Percentiles rank a stretch among this genome's conserved stretches.
Conservation (phyloP, 2,329 filamentous ascomycete genomes). For the Trematosphaeria pertusa region DNA sequence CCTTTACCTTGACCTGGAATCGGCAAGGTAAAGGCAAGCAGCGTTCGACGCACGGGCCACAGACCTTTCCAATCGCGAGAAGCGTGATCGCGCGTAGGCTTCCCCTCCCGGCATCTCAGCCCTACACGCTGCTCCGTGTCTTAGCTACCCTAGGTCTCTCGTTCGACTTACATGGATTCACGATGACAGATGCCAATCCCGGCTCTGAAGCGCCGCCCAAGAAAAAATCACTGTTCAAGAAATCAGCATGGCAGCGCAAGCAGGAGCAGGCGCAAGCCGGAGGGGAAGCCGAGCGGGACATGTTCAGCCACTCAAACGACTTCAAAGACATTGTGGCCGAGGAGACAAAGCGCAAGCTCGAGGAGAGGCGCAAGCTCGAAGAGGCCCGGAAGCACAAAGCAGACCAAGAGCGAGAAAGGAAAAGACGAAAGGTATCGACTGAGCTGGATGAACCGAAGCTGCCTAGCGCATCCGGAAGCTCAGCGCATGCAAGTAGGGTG, state of each 20-base stretch:
- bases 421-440: constrained; percentile 30
- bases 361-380: constrained; percentile 29
- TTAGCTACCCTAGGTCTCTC: too few relatives aligned
- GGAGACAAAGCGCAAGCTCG: constrained; percentile 41
- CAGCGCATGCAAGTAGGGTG: constrained; percentile 10
- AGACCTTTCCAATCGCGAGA: constrained; percentile 17
- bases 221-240: constrained; percentile 63
- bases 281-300: constrained; percentile 36
- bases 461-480: constrained; percentile 17
- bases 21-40: constrained; percentile 3
- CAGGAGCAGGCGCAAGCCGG: constrained; percentile 47
- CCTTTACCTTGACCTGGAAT: background rate
- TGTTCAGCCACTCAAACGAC: constrained; percentile 54
- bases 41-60: constrained; percentile 28
- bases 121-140: too few relatives aligned
- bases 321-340: constrained; percentile 50
- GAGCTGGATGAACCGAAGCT: constrained; percentile 20
- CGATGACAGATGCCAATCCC: constrained; percentile 34
- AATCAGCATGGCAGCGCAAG: constrained; percentile 57
- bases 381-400: constrained; percentile 31
- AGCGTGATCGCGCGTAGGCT: constrained; percentile 43
- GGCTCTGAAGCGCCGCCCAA: constrained; percentile 38
- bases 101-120: constrained; percentile 3
- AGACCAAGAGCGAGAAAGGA: constrained; percentile 36
- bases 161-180: constrained; percentile 21